Evolutionary conservation across 179 eudicot species (phyloP).

Genomic region (Beta macrorhiza): DNA sequence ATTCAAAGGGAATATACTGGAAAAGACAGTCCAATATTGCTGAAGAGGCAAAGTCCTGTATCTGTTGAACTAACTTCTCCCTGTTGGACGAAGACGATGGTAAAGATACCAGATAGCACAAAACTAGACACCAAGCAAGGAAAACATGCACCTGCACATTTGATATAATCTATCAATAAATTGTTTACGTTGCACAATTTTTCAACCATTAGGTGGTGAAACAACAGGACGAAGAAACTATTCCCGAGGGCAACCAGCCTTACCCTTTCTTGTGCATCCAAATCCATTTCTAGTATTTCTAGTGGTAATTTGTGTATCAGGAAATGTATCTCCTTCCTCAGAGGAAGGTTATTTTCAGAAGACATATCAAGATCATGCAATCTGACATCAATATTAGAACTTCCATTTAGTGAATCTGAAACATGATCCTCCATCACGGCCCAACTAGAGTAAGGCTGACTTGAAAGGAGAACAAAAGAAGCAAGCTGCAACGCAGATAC

Average conservation of each 20-base stretch:
- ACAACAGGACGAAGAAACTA: not conserved
- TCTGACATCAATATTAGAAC: conserved; percentile 37
- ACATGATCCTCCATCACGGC: conserved; percentile 45
- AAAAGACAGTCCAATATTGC: conserved; percentile 79
- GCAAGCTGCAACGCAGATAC: conserved; percentile 64
- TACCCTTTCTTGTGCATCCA: conserved; percentile 70
- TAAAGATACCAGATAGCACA: conserved; percentile 60
- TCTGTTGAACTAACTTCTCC: conserved; percentile 76
- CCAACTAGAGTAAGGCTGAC: conserved; percentile 49
- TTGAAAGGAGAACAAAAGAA: conserved; percentile 79
- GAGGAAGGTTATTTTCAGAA: conserved; percentile 40
- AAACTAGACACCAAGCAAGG: conserved; percentile 83
- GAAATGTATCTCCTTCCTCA: conserved; percentile 71
- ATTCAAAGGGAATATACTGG: conserved; percentile 89
- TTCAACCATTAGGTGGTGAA: not conserved
- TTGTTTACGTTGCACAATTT: not conserved
- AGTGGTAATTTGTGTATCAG: conserved; percentile 54
- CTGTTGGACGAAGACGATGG: conserved; percentile 71
- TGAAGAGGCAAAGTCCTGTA: conserved; percentile 65
- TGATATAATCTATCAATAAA: conserved; percentile 10
- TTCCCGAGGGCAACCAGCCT: conserved; percentile 14
- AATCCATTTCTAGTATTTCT: conserved; percentile 57
- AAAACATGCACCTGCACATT: conserved; percentile 69
- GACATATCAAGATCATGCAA: conserved; percentile 42
- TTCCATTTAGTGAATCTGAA: conserved; percentile 32